Conservation (phyloP, 2,329 filamentous ascomycete genomes). For the Cytospora leucostoma region DNA sequence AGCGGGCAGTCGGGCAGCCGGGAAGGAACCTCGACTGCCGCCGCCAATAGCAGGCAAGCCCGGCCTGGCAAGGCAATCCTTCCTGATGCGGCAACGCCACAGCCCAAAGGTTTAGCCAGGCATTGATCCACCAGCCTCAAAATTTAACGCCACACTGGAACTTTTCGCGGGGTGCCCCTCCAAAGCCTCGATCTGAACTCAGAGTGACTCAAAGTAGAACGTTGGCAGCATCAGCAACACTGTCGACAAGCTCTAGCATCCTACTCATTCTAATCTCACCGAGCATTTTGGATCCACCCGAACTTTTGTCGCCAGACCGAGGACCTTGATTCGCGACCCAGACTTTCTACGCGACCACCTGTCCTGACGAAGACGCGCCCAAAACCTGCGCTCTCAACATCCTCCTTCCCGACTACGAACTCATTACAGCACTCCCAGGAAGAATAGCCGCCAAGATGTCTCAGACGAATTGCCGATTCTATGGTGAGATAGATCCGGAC, state of each 20-base stretch:
- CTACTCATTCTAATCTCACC: background rate
- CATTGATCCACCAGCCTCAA: background rate
- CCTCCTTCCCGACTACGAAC: conserved; percentile 8
- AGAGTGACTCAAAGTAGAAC: conserved; percentile 27
- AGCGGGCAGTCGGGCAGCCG: too few relatives aligned
- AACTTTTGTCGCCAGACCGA: background rate
- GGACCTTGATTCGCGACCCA: background rate
- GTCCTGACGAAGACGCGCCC: conserved; percentile 8
- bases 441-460: conserved; percentile 38
- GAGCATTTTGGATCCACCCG: background rate
- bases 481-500: conserved; percentile 32
- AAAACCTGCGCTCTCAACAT: conserved; percentile 3
- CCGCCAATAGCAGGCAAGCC: background rate
- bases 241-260: conserved; percentile 4
- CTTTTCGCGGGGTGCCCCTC: conserved; percentile 26
- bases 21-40: too few relatives aligned
- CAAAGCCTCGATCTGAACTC: conserved; percentile 16
- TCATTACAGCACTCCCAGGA: conserved; percentile 25
- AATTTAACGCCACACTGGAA: background rate
- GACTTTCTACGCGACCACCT: conserved; percentile 1
- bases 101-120: background rate
- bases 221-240: background rate
- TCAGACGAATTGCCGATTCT: conserved; percentile 43
- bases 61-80: background rate
- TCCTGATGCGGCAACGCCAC: background rate